Conservation (phyloP, 306 rosid species). For the Senna tora region DNA sequence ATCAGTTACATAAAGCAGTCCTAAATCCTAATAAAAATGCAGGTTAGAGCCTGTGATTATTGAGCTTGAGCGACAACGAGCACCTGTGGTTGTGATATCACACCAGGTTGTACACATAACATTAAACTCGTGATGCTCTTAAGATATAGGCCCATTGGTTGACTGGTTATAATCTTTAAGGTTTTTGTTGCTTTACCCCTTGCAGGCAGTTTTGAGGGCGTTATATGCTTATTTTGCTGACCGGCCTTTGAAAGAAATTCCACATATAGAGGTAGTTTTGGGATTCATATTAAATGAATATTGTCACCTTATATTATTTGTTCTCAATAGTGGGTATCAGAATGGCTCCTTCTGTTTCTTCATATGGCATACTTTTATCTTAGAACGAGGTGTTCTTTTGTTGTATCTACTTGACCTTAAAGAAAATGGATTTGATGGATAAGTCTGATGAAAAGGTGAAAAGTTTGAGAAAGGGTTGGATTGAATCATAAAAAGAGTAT, state of each 20-base stretch:
- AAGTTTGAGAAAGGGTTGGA: too few species aligned
- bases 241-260: constrained; percentile 92
- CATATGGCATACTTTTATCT: not conserved
- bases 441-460: too few species aligned
- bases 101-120: constrained; percentile 69
- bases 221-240: constrained; percentile 97
- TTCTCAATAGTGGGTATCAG: constrained; percentile 1
- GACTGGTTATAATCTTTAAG: constrained; percentile 27
- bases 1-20: constrained; percentile 12
- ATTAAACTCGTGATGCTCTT: constrained; percentile 17
- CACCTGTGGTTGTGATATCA: constrained; percentile 96
- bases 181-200: constrained; percentile 28
- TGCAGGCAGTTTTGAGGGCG: constrained; percentile 98
- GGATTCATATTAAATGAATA: constrained; percentile 24
- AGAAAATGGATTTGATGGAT: constrained; percentile 27
- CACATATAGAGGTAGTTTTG: constrained; percentile 83
- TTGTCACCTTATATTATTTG: not conserved
- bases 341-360: not conserved
- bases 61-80: constrained; percentile 97
- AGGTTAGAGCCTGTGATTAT: constrained; percentile 98
- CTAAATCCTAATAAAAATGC: constrained; percentile 32
- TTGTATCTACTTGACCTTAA: not conserved
- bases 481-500: not conserved
- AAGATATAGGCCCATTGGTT: not conserved
- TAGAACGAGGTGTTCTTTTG: not conserved